phyloP scores from a whole-genome alignment of 2,329 filamentous ascomycete species.

The Teratosphaeria nubilosa region DNA sequence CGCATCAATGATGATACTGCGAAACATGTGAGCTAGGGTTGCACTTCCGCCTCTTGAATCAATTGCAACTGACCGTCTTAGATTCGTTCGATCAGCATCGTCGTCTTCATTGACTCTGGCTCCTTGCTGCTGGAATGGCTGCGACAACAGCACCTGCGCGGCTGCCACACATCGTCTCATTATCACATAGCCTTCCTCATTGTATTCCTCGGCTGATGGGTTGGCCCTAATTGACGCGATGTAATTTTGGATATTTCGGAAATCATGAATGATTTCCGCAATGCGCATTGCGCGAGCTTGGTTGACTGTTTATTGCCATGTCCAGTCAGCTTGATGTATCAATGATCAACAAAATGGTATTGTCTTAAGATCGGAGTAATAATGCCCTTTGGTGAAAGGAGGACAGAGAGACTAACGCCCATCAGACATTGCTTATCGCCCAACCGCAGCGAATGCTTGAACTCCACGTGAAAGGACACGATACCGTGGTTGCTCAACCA shows the following conservation, averaged over 20 bases:
- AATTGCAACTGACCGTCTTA: slow-evolving; percentile 38
- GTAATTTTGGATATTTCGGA: slow-evolving; percentile 50
- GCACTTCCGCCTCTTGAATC: no score
- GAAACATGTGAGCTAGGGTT: no score
- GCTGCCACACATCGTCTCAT: slow-evolving; percentile 47
- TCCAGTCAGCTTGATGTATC: slow-evolving; percentile 3
- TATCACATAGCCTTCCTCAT: slow-evolving; percentile 49
- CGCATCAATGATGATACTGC: slow-evolving; percentile 51
- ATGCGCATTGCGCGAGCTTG: slow-evolving; percentile 53
- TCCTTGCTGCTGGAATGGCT: slow-evolving; percentile 35
- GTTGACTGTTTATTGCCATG: slow-evolving; percentile 40
- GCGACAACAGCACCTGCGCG: slow-evolving; percentile 44
- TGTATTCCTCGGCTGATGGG: slow-evolving; percentile 44
- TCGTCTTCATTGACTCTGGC: slow-evolving; percentile 28
- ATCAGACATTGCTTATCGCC: slow-evolving; percentile 40
- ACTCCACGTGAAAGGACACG: neutral
- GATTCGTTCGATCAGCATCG: slow-evolving; percentile 46
- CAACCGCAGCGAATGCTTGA: neutral
- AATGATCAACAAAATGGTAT: neutral
- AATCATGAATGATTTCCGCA: slow-evolving; percentile 55
- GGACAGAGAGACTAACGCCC: slow-evolving; percentile 33
- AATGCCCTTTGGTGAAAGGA: neutral
- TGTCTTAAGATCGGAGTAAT: neutral
- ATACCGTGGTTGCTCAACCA: neutral
- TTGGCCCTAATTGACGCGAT: slow-evolving; percentile 45